Evolutionary conservation across 2,329 filamentous ascomycete species (phyloP), one percentile per base, ranked within the genome.

Genomic region (Curvularia verruculosa): DNA sequence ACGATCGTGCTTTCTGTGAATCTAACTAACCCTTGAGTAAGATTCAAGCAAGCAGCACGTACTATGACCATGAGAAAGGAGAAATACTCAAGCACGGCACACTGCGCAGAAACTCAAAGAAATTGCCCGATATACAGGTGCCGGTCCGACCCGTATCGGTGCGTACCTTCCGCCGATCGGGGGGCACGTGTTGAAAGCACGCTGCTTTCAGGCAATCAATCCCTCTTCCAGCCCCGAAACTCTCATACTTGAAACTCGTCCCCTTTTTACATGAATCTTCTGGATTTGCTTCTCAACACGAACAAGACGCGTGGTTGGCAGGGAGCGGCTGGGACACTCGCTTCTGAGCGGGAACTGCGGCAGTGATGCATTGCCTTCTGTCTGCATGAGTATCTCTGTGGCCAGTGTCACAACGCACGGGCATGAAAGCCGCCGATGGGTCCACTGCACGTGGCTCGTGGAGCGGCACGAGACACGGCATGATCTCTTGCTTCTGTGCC

Each of bases 91-190:
- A 51, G 31, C 12, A 19, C 9, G 24, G 43, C 43, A 29, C n/a
- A 26, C 43, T 29, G 41, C 15, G 43, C 43, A 45, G 24, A 18
- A 29, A 45, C n/a, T 18, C n/a, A 29, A 31, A 29, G 26, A 45
- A 21, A 34, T 21, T 52, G 49, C 31, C 40, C 21, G 34, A 43
- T 29, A 52, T 39, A 23, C 34, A 36, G 26, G 19, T 52, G 44
- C 39, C 54, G 54, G 54, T 34, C 54, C 54, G 54, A 56, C 43
- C 54, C 54, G 54, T 52, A 21, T 46, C 54, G 54, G 54, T 26
- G 43, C 54, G 54, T 56, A 31, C 54, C 54, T 56, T 41, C 54
- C 54, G 54, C 43, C 37, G 44, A 52, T 49, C 51, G 21, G 40
- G n/a, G 37, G 43, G 44, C 49, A 47, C 21, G 46, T 49, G 31